Base-by-base conservation (phyloP, 1,139 yeast genomes). In the Magnusiomyces tetraspermus region DNA sequence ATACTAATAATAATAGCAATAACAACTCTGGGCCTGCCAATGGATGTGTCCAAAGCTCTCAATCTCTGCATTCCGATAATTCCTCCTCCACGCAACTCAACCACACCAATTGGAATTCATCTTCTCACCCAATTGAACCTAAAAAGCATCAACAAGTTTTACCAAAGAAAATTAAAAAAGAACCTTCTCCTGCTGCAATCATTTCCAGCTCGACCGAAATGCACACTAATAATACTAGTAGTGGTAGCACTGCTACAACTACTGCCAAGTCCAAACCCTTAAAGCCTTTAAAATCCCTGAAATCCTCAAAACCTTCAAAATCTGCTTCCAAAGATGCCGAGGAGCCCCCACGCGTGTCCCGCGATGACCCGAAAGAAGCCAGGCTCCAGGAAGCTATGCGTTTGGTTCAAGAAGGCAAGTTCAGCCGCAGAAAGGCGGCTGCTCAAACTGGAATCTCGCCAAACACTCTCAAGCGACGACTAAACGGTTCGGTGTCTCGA, bases 21-120 rank as follows among this genome's bases (percentile, higher is more conserved):
- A 30, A 30, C 11, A 30, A 30, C 33, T 38, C 42, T n/a, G 24
- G 24, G 6, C 42, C n/a, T 38, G 17, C 42, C n/a, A 38, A 22
- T 19, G 49, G 49, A 10, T 92, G 83, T 74, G 98, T 98, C 59
- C 82, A 98, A 69, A 98, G 98, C 26, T 86, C 96, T 47, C 98
- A 92, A 70, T n/a, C n/a, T n/a, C n/a, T n/a, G n/a, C n/a, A n/a
- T n/a, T n/a, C n/a, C n/a, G n/a, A n/a, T n/a, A n/a, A n/a, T n/a
- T n/a, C n/a, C n/a, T n/a, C n/a, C n/a, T n/a, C n/a, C n/a, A n/a
- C n/a, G n/a, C n/a, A n/a, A n/a, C n/a, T n/a, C n/a, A n/a, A n/a
- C n/a, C n/a, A n/a, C n/a, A n/a, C n/a, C n/a, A n/a, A n/a, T 30
- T 30, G 36, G 36, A 11, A 36, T 5, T 11, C 45, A 13, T 41